phyloP scores from a whole-genome alignment of 2,329 filamentous ascomycete species.

The Lasiodiplodia gonubiensis region DNA sequence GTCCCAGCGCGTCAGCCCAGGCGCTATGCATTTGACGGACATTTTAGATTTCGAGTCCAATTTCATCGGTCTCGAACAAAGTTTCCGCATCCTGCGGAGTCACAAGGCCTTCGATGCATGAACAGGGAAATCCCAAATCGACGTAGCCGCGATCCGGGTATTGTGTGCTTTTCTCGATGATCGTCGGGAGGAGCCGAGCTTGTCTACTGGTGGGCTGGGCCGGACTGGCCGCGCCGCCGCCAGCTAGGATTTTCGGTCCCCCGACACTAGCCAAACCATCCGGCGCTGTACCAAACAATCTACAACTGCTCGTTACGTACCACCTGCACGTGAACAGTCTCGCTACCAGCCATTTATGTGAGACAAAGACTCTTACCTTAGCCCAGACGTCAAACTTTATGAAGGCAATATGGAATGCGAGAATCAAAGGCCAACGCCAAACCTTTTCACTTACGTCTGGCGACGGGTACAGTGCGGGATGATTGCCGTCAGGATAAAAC shows the following conservation, averaged over 20 bases:
- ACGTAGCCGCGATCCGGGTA: not conserved
- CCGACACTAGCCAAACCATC: slow-evolving; percentile 15
- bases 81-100: not conserved
- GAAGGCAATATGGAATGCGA: not conserved
- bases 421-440: not conserved
- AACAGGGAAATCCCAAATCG: not conserved
- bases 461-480: not conserved
- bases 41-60: not conserved
- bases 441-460: not conserved
- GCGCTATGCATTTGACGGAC: not conserved
- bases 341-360: not conserved
- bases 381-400: not conserved
- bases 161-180: not conserved
- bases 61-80: not conserved
- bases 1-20: not conserved
- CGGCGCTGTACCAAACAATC: not conserved
- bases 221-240: not conserved
- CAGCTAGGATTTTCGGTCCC: not conserved
- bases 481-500: not conserved
- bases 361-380: not conserved
- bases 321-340: not conserved
- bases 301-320: not conserved
- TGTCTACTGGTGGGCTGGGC: not conserved
- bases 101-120: not conserved
- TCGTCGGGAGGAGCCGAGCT: not conserved